phyloP scores from a whole-genome alignment of 2,329 filamentous ascomycete genomes.

The Claviceps sp. region DNA sequence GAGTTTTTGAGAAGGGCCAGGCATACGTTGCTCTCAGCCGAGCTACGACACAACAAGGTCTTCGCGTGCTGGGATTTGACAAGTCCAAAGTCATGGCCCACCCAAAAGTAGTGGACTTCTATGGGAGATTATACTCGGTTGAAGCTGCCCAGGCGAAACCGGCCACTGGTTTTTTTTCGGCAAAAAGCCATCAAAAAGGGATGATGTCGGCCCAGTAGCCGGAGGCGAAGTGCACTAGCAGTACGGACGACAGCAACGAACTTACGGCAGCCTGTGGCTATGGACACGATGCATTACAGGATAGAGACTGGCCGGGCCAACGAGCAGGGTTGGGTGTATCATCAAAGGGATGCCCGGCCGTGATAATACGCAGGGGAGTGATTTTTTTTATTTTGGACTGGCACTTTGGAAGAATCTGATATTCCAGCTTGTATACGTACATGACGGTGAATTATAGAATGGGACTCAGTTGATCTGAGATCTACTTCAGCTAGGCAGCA shows the following conservation, averaged over 20 bases:
- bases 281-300: slow-evolving; percentile 7
- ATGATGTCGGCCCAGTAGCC: slow-evolving; percentile 8
- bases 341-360: neutral
- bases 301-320: neutral
- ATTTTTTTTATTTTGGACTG: neutral
- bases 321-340: neutral
- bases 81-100: slow-evolving; percentile 90
- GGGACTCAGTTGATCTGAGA: neutral
- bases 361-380: neutral
- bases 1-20: slow-evolving; percentile 93
- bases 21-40: slow-evolving; percentile 94
- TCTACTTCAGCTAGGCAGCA: neutral
- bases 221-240: slow-evolving; percentile 11
- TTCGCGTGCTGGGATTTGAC: slow-evolving; percentile 83
- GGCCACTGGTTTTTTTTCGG: slow-evolving; percentile 26
- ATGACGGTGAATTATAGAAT: neutral
- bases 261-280: slow-evolving; percentile 33
- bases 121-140: slow-evolving; percentile 65
- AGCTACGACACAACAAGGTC: slow-evolving; percentile 72
- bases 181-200: slow-evolving; percentile 24
- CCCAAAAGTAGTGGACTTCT: slow-evolving; percentile 72
- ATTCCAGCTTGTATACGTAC: neutral
- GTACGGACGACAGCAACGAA: slow-evolving; percentile 37
- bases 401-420: neutral
- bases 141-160: slow-evolving; percentile 31